These are phyloP conservation scores for Corymbia calophylla DNA, from an alignment of 441 rosid genomes.

Conservation along the genomic window DNA sequence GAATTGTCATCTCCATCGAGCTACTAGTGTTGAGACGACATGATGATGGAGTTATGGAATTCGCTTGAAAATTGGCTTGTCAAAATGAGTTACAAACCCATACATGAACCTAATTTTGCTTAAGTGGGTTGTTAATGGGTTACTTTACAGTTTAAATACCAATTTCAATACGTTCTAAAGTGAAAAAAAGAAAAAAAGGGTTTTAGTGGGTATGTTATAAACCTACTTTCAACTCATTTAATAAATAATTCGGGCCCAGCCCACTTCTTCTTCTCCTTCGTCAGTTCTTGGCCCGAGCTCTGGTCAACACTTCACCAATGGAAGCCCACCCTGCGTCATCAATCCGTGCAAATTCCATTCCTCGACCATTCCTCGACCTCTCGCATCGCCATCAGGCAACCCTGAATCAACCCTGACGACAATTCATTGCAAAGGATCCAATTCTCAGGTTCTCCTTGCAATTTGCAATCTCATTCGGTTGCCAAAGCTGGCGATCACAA, in stretches of 20 bases:
- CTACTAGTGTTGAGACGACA: background rate
- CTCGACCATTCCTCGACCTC: slow-evolving; percentile 9
- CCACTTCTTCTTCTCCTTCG: background rate
- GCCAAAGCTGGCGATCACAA: slow-evolving; percentile 5
- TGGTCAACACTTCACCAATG: background rate
- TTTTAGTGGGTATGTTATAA: too few relatives aligned
- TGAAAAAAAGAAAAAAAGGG: too few relatives aligned
- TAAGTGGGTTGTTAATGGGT: background rate
- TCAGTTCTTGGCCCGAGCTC: slow-evolving; percentile 31
- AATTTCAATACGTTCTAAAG: too few relatives aligned
- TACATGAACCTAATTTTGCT: background rate
- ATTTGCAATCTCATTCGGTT: slow-evolving; percentile 3
- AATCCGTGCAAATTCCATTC: slow-evolving; percentile 20
- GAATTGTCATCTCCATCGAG: background rate
- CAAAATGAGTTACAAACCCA: background rate
- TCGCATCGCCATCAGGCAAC: background rate
- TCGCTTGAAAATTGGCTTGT: too few relatives aligned
- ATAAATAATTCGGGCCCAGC: background rate
- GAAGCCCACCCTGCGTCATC: slow-evolving; percentile 14
- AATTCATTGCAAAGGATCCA: background rate
- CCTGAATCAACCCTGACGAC: background rate
- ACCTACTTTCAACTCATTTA: background rate
- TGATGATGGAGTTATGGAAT: background rate
- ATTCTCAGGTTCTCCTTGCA: background rate
- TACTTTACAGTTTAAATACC: too few relatives aligned